Conservation (phyloP, 352 stramenopile genomes). For the Phytophthora fragariae region DNA sequence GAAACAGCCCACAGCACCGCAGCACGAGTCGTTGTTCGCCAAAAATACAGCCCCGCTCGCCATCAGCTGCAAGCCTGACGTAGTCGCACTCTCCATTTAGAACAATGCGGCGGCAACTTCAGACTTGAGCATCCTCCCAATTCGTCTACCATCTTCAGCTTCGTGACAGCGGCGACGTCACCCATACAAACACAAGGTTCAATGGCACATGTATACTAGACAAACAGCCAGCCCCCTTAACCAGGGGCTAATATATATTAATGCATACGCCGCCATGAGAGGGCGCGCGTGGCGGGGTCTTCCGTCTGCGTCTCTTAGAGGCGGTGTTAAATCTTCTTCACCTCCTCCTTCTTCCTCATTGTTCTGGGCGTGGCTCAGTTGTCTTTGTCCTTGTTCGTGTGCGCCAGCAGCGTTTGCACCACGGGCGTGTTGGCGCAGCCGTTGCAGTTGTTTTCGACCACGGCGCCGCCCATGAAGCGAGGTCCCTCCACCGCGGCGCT, state of each 20-base stretch:
- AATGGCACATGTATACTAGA: neutral
- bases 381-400: slow-evolving; percentile 11
- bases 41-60: slow-evolving; percentile 17
- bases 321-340: slow-evolving; percentile 5
- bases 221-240: neutral
- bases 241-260: slow-evolving; percentile 34
- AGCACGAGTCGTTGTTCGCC: slow-evolving; percentile 1
- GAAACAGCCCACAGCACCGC: slow-evolving; percentile 5
- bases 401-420: slow-evolving; percentile 31
- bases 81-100: slow-evolving; percentile 15
- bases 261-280: slow-evolving; percentile 25
- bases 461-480: slow-evolving; percentile 25
- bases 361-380: neutral
- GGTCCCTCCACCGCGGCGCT: slow-evolving; percentile 14
- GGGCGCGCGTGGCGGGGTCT: too few species aligned
- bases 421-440: slow-evolving; percentile 15
- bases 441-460: slow-evolving; percentile 30
- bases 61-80: neutral
- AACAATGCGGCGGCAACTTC: neutral
- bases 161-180: neutral
- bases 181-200: neutral
- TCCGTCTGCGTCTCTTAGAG: neutral
- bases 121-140: neutral
- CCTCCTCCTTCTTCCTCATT: neutral
- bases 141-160: neutral